A percentile compares a stretch with the other conserved stretches of the same genome.
Conservation (phyloP, 1,139 yeast species). For the Yamadazyma atmosphaerica region DNA sequence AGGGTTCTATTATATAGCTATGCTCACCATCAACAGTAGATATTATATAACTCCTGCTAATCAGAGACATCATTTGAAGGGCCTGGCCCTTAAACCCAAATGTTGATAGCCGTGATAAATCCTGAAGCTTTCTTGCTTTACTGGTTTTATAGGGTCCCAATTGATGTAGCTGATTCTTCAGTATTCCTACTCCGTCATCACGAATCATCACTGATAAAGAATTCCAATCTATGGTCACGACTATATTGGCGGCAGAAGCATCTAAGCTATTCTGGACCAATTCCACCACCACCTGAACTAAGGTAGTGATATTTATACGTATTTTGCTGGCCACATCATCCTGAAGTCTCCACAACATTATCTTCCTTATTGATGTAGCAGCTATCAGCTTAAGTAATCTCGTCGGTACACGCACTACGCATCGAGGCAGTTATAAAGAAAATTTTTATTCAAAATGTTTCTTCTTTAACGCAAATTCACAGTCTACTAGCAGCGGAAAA, state of each 20-base stretch:
- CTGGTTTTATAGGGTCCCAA: constrained; percentile 76
- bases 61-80: constrained; percentile 51
- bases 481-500: constrained; percentile 13
- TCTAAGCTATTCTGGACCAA: constrained; percentile 80
- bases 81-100: constrained; percentile 85
- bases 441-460: constrained; percentile 4
- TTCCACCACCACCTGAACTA: constrained; percentile 59
- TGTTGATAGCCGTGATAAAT: constrained; percentile 48
- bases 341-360: not conserved
- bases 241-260: constrained; percentile 66
- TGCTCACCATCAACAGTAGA: not conserved
- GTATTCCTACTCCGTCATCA: constrained; percentile 80
- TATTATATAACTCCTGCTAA: constrained; percentile 4
- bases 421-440: constrained; percentile 3
- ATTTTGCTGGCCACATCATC: constrained; percentile 1
- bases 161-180: constrained; percentile 54
- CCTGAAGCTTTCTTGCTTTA: constrained; percentile 54
- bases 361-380: too few relatives aligned
- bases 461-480: constrained; percentile 14
- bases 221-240: constrained; percentile 61
- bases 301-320: constrained; percentile 10
- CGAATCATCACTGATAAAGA: constrained; percentile 58
- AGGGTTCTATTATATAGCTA: not conserved
- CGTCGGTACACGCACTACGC: too few relatives aligned
- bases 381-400: too few relatives aligned